Conservation (phyloP, 179 eudicot genomes). For the Actinidia polygama region DNA sequence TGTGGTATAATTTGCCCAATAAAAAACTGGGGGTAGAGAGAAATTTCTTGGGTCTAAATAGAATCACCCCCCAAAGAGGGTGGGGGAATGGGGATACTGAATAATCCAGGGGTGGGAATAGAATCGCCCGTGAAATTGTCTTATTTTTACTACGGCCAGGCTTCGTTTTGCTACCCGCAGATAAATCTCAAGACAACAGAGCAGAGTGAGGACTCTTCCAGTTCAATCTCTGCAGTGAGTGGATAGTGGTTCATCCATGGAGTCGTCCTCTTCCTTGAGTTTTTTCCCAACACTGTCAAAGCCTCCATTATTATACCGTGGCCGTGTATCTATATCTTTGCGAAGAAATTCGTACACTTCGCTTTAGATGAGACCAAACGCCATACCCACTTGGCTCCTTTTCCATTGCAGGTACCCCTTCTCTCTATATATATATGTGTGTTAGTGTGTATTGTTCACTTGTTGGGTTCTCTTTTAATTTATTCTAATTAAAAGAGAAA, state of each 20-base stretch:
- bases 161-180: not conserved
- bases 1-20: no score
- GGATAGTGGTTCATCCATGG: conserved; percentile 14
- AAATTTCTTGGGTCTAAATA: no score
- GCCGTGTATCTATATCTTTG: not conserved
- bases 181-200: not conserved
- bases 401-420: conserved; percentile 42
- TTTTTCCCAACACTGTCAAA: conserved; percentile 21
- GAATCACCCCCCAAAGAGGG: no score
- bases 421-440: not conserved
- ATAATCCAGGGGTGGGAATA: no score
- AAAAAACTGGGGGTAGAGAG: no score
- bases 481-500: no score
- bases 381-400: conserved; percentile 37
- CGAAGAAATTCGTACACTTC: conserved; percentile 41
- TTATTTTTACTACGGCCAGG: not conserved
- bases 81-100: no score
- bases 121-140: not conserved
- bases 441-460: not conserved
- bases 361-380: conserved; percentile 49
- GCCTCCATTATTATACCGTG: not conserved
- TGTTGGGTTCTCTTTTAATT: not conserved
- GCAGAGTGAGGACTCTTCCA: not conserved
- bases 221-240: not conserved
- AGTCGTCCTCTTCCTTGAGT: conserved; percentile 13